Base-by-base conservation (phyloP, 2,329 filamentous ascomycete species). In the Epichloe aotearoae region DNA sequence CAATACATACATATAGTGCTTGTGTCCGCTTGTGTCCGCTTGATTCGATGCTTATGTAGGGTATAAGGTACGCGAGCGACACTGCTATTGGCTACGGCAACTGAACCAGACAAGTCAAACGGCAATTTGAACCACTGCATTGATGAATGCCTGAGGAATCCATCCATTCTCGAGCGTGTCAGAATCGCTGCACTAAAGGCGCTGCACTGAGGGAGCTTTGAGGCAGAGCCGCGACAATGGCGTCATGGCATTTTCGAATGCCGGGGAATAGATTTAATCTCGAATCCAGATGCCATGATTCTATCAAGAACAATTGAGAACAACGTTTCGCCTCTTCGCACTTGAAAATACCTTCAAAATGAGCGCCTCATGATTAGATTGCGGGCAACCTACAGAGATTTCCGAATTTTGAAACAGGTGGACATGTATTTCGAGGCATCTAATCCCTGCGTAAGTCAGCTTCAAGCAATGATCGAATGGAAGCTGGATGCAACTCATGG, bases 161-260 rank as follows among this genome's bases (percentile, higher is more conserved):
- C 11, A 41, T 12, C 40, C 19, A 19, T 12, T 11, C 5, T 23
- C 2, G 10, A 17, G 19, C n/a, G 17, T 12, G 40, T 19, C 15
- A 17, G n/a, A n/a, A n/a, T n/a, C n/a, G n/a, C n/a, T n/a, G n/a
- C n/a, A n/a, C n/a, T n/a, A n/a, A n/a, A n/a, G n/a, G n/a, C n/a
- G n/a, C n/a, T 39, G 39, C 23, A 26, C 23, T 26, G 23, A 26
- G 54, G 45, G 54, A 53, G 58, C 55, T 56, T 61, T 56, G 55
- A 57, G n/a, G 40, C 47, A 58, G 57, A 58, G 59, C 57, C 58
- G 57, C 59, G 56, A 56, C 52, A 55, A 55, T 62, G 54, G 56
- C 60, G 56, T 55, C 59, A 57, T 59, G 54, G 56, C 55, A 51
- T 41, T 37, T 34, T 30, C 37, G 41, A 45, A 46, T 40, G 34